Evolutionary conservation across 1,139 yeast species (phyloP).

Genomic region (Saccharomyces uvarum): DNA sequence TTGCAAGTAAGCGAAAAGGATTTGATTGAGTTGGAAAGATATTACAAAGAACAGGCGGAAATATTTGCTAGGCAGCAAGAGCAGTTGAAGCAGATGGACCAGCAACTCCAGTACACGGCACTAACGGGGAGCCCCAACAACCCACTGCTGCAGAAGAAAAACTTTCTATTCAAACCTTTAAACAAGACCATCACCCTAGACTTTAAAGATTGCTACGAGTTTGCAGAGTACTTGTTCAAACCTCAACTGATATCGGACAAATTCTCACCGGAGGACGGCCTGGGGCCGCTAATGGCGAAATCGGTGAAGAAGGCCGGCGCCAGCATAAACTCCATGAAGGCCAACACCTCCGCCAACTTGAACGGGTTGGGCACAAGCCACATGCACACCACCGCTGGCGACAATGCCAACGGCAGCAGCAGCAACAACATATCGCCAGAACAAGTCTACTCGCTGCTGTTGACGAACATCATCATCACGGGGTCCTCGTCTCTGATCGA

Average conservation of each 20-base stretch:
- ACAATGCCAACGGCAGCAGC: constrained; percentile 8
- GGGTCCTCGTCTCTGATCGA: constrained; percentile 57
- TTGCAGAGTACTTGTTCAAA: constrained; percentile 27
- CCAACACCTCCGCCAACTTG: constrained; percentile 3
- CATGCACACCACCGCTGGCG: constrained; percentile 1
- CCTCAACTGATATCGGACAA: constrained; percentile 19
- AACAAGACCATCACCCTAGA: constrained; percentile 20
- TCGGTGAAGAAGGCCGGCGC: constrained; percentile 28
- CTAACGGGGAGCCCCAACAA: constrained; percentile 9
- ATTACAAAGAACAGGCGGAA: constrained; percentile 20
- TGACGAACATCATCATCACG: constrained; percentile 58
- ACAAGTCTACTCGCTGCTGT: constrained; percentile 24
- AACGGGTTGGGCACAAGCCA: constrained; percentile 10
- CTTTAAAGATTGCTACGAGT: constrained; percentile 20
- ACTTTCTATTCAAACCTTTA: constrained; percentile 16
- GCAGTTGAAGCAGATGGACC: constrained; percentile 13
- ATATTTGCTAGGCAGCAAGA: constrained; percentile 20
- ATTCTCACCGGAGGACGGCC: constrained; percentile 20
- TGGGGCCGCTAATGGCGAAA: constrained; percentile 24
- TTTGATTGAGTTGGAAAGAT: constrained; percentile 23
- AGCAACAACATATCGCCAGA: constrained; percentile 15
- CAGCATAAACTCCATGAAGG: constrained; percentile 16
- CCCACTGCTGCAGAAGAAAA: constrained; percentile 21
- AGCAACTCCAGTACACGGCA: constrained; percentile 10
- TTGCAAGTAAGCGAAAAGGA: constrained; percentile 27